Percentiles rank a stretch among this genome's conserved stretches.
Conservation (phyloP, 371 early-diverging fungal species). For the Actinomortierella ambigua region DNA sequence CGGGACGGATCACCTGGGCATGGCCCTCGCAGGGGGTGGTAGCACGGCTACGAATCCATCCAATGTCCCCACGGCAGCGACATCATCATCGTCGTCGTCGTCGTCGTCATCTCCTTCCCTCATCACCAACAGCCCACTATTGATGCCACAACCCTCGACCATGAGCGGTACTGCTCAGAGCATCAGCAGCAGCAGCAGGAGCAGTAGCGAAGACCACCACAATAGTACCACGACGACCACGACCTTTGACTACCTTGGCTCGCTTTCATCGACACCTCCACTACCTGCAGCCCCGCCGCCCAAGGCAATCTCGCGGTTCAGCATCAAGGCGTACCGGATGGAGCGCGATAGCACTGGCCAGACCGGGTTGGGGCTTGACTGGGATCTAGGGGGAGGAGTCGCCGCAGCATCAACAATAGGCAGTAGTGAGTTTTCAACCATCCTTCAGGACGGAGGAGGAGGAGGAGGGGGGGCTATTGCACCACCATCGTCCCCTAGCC, state of each 20-base stretch:
- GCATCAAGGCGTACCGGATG: conserved; percentile 41
- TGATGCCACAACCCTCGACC: too few relatives aligned
- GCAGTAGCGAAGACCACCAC: neutral
- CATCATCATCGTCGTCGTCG: conserved; percentile 13
- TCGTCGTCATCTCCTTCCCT: conserved; percentile 5
- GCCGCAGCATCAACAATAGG: neutral
- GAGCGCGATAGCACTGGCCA: conserved; percentile 32
- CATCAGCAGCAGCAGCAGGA: neutral
- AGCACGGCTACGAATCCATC: conserved; percentile 28
- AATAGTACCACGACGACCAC: neutral
- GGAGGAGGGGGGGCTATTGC: neutral
- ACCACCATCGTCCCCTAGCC: conserved; percentile 7
- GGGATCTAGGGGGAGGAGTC: conserved; percentile 1
- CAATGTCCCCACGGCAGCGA: conserved; percentile 13
- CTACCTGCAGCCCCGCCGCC: conserved; percentile 15
- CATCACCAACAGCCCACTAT: too few relatives aligned
- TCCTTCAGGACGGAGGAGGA: conserved; percentile 10
- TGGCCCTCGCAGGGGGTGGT: conserved; percentile 23
- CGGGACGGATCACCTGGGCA: too few relatives aligned
- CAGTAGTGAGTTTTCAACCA: conserved; percentile 1
- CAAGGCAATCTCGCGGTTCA: conserved; percentile 21
- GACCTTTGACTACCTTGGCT: too few relatives aligned
- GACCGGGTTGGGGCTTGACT: conserved; percentile 26
- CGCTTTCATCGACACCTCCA: too few relatives aligned
- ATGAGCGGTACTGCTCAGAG: conserved; percentile 1